Evolutionary conservation across 495 filamentous ascomycete genomes (phyloP), one percentile per base, ranked within the genome.

Genomic region (Xylaria castorea): DNA sequence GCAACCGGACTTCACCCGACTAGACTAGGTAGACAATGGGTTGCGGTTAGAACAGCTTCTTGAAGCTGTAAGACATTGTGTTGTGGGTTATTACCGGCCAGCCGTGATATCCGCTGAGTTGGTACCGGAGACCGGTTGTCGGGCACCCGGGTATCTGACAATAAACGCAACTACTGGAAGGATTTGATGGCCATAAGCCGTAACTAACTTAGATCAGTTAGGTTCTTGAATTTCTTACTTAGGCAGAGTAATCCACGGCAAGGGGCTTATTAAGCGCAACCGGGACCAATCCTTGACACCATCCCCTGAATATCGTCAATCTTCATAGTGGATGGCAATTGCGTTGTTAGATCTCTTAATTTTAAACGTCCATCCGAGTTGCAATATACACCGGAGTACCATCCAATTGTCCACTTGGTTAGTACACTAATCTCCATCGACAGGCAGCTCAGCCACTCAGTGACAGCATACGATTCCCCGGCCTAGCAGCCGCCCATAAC

Each of bases 141-240:
- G 55, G 32, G 57, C 18, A 38, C 57, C 16, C 30, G 34, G 57
- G 58, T 61, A 61, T 61, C 32, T 61, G 58, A 38, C 58, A 36
- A 9, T 3, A 61, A 22, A 61, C 27, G 34, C 18, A 36, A n/a
- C n/a, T 38, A 38, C 12, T 61, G 6, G 2, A 8, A 61, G 30
- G 18, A 61, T 22, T 18, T 36, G 18, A 60, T 38, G n/a, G 32
- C 32, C 22, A 22, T 22, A n/a, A 38, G 58, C 34, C 27, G 5
- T 40, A 62, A 44, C 38, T 44, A 64, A 64, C 61, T 44, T 16
- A 44, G 34, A 61, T 18, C n/a, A 64, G n/a, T 30, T 64, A 64
- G 18, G 22, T 44, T 20, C 11, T 44, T 18, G 5, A 1, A 25
- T 3, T 38, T 18, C 30, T 22, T 14, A 11, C 30, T 22, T 14